These are phyloP conservation scores for Pseudogymnoascus sp. DNA, from an alignment of 2,329 filamentous ascomycete genomes.

Conservation along the genomic window DNA sequence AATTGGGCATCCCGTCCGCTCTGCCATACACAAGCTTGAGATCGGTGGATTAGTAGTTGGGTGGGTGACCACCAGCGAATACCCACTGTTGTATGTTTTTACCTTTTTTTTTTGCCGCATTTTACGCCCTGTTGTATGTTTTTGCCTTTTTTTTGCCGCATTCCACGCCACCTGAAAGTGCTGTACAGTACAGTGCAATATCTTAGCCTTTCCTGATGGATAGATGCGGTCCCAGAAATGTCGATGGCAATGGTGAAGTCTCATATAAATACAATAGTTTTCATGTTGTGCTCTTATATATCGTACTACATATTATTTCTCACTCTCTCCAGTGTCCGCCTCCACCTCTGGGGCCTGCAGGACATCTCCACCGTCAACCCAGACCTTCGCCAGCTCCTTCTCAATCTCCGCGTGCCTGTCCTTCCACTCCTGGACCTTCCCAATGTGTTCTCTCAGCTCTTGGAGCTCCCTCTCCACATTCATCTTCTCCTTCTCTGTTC, in stretches of 20 bases:
- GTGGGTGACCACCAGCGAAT: too few species aligned
- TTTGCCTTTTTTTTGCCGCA: too few species aligned
- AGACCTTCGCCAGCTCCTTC: slow-evolving; percentile 54
- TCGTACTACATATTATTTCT: slow-evolving; percentile 2
- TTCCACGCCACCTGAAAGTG: too few species aligned
- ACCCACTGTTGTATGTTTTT: too few species aligned
- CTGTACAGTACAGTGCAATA: too few species aligned
- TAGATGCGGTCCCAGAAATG: too few species aligned
- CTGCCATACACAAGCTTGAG: background rate
- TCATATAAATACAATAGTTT: background rate
- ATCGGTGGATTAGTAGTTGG: background rate
- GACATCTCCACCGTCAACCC: slow-evolving; percentile 24
- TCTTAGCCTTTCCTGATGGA: too few species aligned
- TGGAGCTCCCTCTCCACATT: slow-evolving; percentile 86
- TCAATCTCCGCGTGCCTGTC: slow-evolving; percentile 73
- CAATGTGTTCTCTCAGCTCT: slow-evolving; percentile 71
- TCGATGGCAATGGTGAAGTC: background rate
- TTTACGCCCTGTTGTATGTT: too few species aligned
- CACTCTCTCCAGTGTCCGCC: background rate
- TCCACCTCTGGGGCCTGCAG: background rate
- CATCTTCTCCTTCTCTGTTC: slow-evolving; percentile 86
- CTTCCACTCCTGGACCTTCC: slow-evolving; percentile 81
- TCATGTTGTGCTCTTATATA: slow-evolving; percentile 4
- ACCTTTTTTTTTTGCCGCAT: too few species aligned
- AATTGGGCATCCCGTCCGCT: too few species aligned